These are phyloP conservation scores for Stenogyne calaminthoides DNA, from an alignment of 305 asterid genomes.

Conservation along the genomic window DNA sequence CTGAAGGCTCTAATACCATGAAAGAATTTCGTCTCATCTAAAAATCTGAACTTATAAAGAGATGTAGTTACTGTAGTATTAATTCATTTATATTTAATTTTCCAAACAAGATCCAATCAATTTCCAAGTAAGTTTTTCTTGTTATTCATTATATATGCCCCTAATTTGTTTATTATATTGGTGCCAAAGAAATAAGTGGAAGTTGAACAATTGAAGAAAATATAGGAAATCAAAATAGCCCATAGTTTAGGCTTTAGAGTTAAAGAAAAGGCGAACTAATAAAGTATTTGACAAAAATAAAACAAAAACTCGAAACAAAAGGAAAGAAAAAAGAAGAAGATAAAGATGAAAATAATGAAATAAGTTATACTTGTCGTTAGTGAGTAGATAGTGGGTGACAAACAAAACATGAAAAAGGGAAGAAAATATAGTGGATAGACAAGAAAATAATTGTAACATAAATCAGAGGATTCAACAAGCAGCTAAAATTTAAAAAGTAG, in stretches of 20 bases:
- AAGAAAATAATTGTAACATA: neutral
- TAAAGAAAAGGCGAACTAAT: neutral
- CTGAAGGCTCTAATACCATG: too few relatives aligned
- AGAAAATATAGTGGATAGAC: conserved; percentile 4
- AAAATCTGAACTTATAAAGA: too few relatives aligned
- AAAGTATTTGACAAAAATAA: neutral
- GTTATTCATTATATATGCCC: too few relatives aligned
- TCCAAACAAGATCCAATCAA: too few relatives aligned
- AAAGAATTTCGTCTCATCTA: too few relatives aligned
- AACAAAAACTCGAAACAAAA: neutral
- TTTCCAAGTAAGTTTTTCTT: too few relatives aligned
- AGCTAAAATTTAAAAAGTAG: neutral
- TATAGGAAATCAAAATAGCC: neutral
- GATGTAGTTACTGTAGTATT: too few relatives aligned
- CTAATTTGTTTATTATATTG: too few relatives aligned
- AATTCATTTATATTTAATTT: too few relatives aligned
- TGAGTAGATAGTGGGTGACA: conserved; percentile 3
- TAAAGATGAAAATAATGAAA: neutral
- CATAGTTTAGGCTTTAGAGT: neutral
- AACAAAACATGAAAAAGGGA: conserved; percentile 2
- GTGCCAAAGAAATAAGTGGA: too few relatives aligned
- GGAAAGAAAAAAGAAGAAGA: neutral
- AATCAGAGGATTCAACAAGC: neutral
- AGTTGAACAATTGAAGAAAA: neutral
- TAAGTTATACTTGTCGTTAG: conserved; percentile 11